Percentiles rank a stretch among this genome's conserved stretches.
Evolutionary conservation across 2,329 filamentous ascomycete species (phyloP).

Genomic region (Cladosporium sphaerospermum): DNA sequence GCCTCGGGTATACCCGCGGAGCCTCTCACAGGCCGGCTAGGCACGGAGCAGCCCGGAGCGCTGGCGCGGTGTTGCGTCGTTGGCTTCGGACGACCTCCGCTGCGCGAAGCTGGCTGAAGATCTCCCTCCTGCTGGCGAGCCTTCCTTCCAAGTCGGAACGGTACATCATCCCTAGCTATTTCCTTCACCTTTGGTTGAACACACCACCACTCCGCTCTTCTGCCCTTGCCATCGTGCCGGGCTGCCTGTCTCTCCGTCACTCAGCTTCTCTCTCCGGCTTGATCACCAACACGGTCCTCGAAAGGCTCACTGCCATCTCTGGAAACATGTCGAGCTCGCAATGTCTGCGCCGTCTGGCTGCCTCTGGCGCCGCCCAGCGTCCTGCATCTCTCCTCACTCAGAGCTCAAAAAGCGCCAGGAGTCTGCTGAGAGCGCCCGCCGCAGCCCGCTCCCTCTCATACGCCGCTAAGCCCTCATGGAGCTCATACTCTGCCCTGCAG

Average conservation of each 20-base stretch:
- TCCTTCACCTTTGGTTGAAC: slow-evolving; percentile 6
- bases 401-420: slow-evolving; percentile 20
- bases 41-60: slow-evolving; percentile 4
- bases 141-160: background rate
- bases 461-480: slow-evolving; percentile 17
- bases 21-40: background rate
- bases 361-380: slow-evolving; percentile 18
- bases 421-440: slow-evolving; percentile 19
- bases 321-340: slow-evolving; percentile 33
- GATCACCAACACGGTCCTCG: background rate
- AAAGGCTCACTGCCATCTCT: slow-evolving; percentile 24
- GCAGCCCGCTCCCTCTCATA: slow-evolving; percentile 20
- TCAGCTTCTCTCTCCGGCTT: slow-evolving; percentile 16
- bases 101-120: slow-evolving; percentile 2
- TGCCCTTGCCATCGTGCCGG: slow-evolving; percentile 1
- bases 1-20: background rate
- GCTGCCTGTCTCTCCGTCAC: slow-evolving; percentile 10
- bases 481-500: slow-evolving; percentile 10
- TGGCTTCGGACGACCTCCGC: background rate
- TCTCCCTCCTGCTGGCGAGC: background rate
- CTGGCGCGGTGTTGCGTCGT: slow-evolving; percentile 1
- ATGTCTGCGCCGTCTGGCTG: slow-evolving; percentile 32
- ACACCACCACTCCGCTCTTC: slow-evolving; percentile 9
- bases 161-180: slow-evolving; percentile 5
- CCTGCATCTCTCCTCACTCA: slow-evolving; percentile 25